These are phyloP conservation scores for Geotrichum aggregatum DNA, from an alignment of 1,139 yeast genomes.

Conservation along the genomic window DNA sequence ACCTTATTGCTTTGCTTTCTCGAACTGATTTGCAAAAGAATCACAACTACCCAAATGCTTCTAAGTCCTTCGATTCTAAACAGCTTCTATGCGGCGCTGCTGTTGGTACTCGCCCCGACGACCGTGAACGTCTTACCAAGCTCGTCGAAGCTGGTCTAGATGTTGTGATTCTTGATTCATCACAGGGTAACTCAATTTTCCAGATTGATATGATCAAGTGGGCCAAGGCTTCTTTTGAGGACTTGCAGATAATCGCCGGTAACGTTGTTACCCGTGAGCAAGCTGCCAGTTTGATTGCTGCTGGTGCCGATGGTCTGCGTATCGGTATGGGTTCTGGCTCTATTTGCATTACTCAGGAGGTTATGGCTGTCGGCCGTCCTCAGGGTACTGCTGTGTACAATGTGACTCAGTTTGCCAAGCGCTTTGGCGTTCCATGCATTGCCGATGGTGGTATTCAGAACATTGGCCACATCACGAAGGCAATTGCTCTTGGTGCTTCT, in stretches of 20 bases:
- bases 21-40: conserved; percentile 97
- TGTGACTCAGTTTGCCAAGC: conserved; percentile 81
- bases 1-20: conserved; percentile 81
- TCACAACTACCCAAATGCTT: conserved; percentile 88
- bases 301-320: conserved; percentile 97
- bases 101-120: conserved; percentile 88
- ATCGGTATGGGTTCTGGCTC: conserved; percentile 99
- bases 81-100: conserved; percentile 99
- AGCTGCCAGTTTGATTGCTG: conserved; percentile 91
- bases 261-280: conserved; percentile 98
- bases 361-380: conserved; percentile 99
- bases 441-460: conserved; percentile 99
- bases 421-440: conserved; percentile 91
- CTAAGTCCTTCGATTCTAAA: conserved; percentile 87
- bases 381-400: conserved; percentile 96
- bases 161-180: conserved; percentile 91
- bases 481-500: conserved; percentile 94
- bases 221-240: conserved; percentile 77
- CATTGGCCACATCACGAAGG: conserved; percentile 97
- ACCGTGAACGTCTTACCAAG: conserved; percentile 74
- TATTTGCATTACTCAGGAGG: conserved; percentile 98
- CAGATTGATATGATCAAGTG: conserved; percentile 90
- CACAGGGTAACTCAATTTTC: conserved; percentile 95
- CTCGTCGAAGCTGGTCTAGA: conserved; percentile 96
- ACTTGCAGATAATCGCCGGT: conserved; percentile 90